These are phyloP conservation scores for Alternaria incomplexa DNA, from an alignment of 2,329 filamentous ascomycete species.

Conservation along the genomic window DNA sequence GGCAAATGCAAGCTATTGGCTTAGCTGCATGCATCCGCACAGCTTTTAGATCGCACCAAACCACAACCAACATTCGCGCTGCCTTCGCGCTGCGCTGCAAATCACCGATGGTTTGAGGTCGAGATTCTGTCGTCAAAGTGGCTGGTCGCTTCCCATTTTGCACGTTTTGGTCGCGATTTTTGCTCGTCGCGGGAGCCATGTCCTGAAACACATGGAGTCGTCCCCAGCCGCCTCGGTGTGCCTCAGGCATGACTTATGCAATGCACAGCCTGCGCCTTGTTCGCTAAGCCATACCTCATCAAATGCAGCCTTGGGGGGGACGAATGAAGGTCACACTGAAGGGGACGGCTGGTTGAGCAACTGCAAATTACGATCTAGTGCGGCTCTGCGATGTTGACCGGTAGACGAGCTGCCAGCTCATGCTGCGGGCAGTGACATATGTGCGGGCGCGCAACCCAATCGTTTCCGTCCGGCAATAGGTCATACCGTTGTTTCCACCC, in stretches of 20 bases:
- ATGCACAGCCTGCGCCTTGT: constrained; percentile 44
- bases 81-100: constrained; percentile 17
- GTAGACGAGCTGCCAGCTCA: constrained; percentile 27
- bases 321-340: constrained; percentile 25
- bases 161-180: neutral
- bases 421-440: constrained; percentile 21
- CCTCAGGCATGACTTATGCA: constrained; percentile 31
- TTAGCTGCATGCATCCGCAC: constrained; percentile 40
- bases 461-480: constrained; percentile 27
- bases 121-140: constrained; percentile 13
- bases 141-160: constrained; percentile 8
- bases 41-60: constrained; percentile 40
- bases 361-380: constrained; percentile 26
- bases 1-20: constrained; percentile 40
- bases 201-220: constrained; percentile 1
- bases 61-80: constrained; percentile 28
- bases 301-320: constrained; percentile 25
- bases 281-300: constrained; percentile 33
- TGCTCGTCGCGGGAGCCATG: neutral
- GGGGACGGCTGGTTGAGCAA: constrained; percentile 16
- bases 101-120: constrained; percentile 26
- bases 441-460: constrained; percentile 39
- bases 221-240: constrained; percentile 16
- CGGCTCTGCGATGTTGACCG: constrained; percentile 46
- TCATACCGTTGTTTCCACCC: constrained; percentile 19